Conservation (phyloP, 352 stramenopile species). For the Thalassiosira hispida region DNA sequence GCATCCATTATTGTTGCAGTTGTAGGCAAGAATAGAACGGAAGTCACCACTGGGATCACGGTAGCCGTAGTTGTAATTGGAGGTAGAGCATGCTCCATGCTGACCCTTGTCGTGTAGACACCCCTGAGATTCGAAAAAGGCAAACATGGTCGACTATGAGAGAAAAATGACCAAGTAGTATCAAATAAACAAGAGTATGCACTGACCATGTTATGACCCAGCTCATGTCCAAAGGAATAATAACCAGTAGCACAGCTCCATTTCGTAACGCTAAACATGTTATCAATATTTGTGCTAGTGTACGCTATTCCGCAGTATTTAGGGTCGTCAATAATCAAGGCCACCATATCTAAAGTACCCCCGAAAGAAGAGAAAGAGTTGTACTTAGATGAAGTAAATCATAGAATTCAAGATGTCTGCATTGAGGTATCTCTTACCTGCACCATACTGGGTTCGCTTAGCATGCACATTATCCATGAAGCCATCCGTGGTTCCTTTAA, state of each 20-base stretch:
- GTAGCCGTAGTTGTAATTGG: constrained; percentile 26
- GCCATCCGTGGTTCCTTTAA: constrained; percentile 25
- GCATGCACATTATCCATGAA: constrained; percentile 33
- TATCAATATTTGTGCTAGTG: neutral
- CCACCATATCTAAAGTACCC: constrained; percentile 21
- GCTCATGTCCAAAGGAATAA: constrained; percentile 53
- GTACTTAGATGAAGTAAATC: neutral
- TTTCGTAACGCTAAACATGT: constrained; percentile 30
- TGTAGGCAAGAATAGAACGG: constrained; percentile 47
- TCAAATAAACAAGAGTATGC: neutral
- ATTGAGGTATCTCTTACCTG: constrained; percentile 1
- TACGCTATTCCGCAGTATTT: constrained; percentile 32
- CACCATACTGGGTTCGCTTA: constrained; percentile 11
- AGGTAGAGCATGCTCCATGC: constrained; percentile 12
- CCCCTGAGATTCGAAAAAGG: too few relatives aligned
- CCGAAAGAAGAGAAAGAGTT: neutral
- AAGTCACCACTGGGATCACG: constrained; percentile 34
- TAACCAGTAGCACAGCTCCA: constrained; percentile 42
- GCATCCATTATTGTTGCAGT: constrained; percentile 29
- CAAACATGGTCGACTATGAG: too few relatives aligned
- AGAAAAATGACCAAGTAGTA: too few relatives aligned
- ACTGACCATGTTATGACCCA: constrained; percentile 42
- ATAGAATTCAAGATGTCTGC: neutral
- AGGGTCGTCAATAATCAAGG: constrained; percentile 23
- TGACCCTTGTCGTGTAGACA: constrained; percentile 43